Conservation (phyloP, 805 yeast genomes). For the Candida multigemmis region DNA sequence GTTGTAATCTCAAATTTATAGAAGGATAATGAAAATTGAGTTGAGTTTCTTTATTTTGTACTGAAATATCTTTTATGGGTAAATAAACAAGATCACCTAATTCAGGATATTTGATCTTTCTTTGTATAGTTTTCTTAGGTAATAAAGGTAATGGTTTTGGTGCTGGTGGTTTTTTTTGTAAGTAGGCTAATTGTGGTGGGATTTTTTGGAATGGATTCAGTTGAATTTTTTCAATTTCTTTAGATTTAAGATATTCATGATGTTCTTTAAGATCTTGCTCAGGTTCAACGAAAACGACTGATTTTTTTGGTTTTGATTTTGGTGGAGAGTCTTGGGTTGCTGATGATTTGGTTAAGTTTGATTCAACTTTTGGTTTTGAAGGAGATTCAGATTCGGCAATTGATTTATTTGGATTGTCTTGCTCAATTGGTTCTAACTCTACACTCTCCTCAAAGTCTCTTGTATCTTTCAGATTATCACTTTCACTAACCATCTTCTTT, state of each 20-base stretch:
- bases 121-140: background rate
- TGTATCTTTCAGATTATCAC: too few relatives aligned
- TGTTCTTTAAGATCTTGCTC: slow-evolving; percentile 25
- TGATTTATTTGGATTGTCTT: too few relatives aligned
- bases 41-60: slow-evolving; percentile 32
- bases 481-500: too few relatives aligned
- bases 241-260: slow-evolving; percentile 17
- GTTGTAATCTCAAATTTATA: slow-evolving; percentile 39
- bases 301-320: slow-evolving; percentile 8
- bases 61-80: slow-evolving; percentile 41
- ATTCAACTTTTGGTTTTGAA: background rate
- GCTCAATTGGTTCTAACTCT: too few relatives aligned
- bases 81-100: slow-evolving; percentile 41
- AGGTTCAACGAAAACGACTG: slow-evolving; percentile 33
- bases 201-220: slow-evolving; percentile 28
- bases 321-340: background rate
- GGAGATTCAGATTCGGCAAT: background rate
- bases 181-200: slow-evolving; percentile 32
- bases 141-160: slow-evolving; percentile 16
- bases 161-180: slow-evolving; percentile 15
- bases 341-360: background rate
- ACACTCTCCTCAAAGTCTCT: too few relatives aligned
- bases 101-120: slow-evolving; percentile 3
- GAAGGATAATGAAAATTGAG: slow-evolving; percentile 47
- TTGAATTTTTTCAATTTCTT: slow-evolving; percentile 16